Evolutionary conservation across 805 yeast species (phyloP).

Genomic region (Wickerhamomyces rabaulensis): DNA sequence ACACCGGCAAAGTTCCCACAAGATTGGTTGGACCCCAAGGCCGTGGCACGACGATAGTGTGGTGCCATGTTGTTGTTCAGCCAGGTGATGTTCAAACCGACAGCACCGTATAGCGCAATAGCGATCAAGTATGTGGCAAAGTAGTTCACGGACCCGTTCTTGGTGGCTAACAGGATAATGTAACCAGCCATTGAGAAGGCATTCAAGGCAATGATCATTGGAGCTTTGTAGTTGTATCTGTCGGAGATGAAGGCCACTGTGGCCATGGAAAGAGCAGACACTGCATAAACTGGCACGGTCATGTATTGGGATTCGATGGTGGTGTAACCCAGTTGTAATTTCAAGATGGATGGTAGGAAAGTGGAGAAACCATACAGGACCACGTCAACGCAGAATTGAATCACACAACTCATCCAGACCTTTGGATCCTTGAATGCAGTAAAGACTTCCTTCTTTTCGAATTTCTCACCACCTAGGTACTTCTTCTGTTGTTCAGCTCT

Average conservation of each 20-base stretch:
- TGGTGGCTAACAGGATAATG: constrained; percentile 25
- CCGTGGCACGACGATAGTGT: constrained; percentile 36
- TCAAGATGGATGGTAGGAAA: constrained; percentile 36
- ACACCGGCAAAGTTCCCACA: constrained; percentile 43
- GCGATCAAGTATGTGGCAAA: constrained; percentile 34
- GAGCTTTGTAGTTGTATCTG: constrained; percentile 27
- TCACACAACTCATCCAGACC: constrained; percentile 26
- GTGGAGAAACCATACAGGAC: constrained; percentile 36
- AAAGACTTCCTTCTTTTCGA: constrained; percentile 27
- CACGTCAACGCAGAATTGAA: constrained; percentile 35
- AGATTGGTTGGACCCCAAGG: constrained; percentile 37
- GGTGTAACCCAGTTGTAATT: constrained; percentile 18
- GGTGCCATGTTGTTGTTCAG: constrained; percentile 36
- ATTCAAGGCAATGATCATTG: constrained; percentile 25
- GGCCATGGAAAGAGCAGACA: constrained; percentile 27
- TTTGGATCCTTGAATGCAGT: constrained; percentile 31
- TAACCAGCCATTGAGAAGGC: constrained; percentile 29
- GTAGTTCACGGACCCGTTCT: constrained; percentile 28
- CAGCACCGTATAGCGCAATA: constrained; percentile 31
- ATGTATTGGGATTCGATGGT: constrained; percentile 32
- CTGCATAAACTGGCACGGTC: constrained; percentile 34
- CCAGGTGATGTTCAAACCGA: constrained; percentile 40
- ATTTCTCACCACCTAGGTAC: constrained; percentile 25
- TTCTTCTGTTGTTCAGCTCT: constrained; percentile 19
- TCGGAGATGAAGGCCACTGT: constrained; percentile 26